These are phyloP conservation scores for Balamuthia mandrillaris DNA, from an alignment of 208 protist genomes.

Conservation along the genomic window DNA sequence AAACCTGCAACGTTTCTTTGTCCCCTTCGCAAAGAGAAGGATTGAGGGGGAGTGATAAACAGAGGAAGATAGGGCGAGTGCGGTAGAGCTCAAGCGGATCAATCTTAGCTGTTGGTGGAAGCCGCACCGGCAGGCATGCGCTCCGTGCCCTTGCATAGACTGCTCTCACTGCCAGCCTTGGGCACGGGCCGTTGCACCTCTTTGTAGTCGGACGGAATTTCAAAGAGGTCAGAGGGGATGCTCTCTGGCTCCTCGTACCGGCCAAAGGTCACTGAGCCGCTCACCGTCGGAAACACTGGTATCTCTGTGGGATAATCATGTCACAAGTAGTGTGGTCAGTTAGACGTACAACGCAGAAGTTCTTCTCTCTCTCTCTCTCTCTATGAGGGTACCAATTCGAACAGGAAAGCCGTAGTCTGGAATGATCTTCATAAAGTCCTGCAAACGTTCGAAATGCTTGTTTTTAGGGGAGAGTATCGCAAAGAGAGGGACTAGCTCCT, in stretches of 20 bases:
- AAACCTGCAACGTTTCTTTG: too few relatives aligned
- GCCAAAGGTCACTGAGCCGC: background rate
- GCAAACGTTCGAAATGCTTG: conserved; percentile 47
- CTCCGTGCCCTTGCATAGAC: too few relatives aligned
- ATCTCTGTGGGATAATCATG: background rate
- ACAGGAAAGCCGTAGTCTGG: conserved; percentile 51
- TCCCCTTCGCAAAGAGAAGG: too few relatives aligned
- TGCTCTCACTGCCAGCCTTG: too few relatives aligned
- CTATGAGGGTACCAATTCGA: background rate
- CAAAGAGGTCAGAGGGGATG: background rate
- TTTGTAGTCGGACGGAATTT: background rate
- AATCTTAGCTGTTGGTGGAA: too few relatives aligned
- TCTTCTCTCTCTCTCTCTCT: background rate
- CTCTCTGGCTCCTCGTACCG: background rate
- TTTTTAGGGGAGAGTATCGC: conserved; percentile 38
- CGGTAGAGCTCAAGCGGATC: too few relatives aligned
- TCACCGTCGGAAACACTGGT: background rate
- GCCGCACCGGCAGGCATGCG: too few relatives aligned
- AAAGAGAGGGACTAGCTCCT: conserved; percentile 53
- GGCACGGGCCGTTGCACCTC: too few relatives aligned
- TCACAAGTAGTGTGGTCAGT: too few relatives aligned
- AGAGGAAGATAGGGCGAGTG: too few relatives aligned
- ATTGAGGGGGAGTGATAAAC: too few relatives aligned
- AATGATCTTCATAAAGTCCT: conserved; percentile 45
- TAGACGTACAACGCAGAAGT: background rate